Percentiles rank a stretch among this genome's conserved stretches.
These are phyloP conservation scores for Zygoascus bituminiphila DNA, from an alignment of 805 yeast genomes.

Conservation along the genomic window DNA sequence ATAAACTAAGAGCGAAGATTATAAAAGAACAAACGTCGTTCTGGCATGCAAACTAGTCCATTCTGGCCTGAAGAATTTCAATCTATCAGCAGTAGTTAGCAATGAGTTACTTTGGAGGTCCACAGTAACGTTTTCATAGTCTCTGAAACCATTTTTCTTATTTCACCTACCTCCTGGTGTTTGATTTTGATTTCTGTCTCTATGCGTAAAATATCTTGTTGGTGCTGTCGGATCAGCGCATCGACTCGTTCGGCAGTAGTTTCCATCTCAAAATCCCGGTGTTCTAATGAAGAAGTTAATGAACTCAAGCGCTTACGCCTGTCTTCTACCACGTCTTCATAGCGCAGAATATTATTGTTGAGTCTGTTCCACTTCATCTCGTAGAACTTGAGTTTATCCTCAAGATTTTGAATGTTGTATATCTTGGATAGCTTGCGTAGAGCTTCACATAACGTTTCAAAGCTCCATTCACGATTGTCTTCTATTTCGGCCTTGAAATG, in stretches of 20 bases:
- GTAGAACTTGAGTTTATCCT: constrained; percentile 23
- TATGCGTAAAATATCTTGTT: constrained; percentile 14
- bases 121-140: too few relatives aligned
- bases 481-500: not conserved
- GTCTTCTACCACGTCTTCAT: constrained; percentile 36
- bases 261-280: constrained; percentile 8
- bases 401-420: constrained; percentile 34
- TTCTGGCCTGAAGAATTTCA: not conserved
- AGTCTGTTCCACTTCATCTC: constrained; percentile 31
- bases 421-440: constrained; percentile 31
- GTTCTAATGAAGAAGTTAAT: constrained; percentile 12
- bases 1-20: too few relatives aligned
- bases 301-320: constrained; percentile 35
- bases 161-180: constrained; percentile 10
- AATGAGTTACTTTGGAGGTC: not conserved
- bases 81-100: not conserved
- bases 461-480: constrained; percentile 14
- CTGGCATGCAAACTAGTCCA: too few relatives aligned
- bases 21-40: too few relatives aligned
- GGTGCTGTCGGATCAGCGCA: constrained; percentile 11
- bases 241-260: constrained; percentile 9
- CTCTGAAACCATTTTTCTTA: too few relatives aligned
- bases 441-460: constrained; percentile 39
- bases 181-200: constrained; percentile 12
- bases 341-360: constrained; percentile 34